Percentiles rank a stretch among this genome's conserved stretches.
phyloP scores from a whole-genome alignment of 495 filamentous ascomycete species.

The Eremomyces bilateralis region DNA sequence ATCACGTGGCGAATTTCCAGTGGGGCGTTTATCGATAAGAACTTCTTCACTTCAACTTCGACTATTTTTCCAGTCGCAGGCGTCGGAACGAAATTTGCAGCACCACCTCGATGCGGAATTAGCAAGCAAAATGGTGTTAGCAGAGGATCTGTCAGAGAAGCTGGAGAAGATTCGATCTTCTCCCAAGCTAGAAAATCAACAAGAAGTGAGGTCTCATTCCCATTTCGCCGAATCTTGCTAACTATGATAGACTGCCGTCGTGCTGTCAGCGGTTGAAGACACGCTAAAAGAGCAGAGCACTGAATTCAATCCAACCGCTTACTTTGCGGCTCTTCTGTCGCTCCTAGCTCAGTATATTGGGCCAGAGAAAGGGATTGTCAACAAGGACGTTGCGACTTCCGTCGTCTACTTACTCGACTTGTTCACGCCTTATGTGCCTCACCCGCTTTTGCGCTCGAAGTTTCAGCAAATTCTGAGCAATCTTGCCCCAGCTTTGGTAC shows the following conservation, averaged over 20 bases:
- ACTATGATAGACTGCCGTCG: conserved; percentile 47
- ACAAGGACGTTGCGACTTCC: conserved; percentile 67
- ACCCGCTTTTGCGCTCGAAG: conserved; percentile 70
- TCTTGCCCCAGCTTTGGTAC: conserved; percentile 60
- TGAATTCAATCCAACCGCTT: conserved; percentile 64
- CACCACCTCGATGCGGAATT: too few species aligned
- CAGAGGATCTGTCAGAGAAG: conserved; percentile 69
- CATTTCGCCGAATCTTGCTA: neutral
- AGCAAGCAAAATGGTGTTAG: too few species aligned
- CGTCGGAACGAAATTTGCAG: too few species aligned
- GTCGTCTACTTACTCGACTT: conserved; percentile 92
- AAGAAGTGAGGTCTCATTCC: conserved; percentile 39
- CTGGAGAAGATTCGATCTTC: conserved; percentile 78
- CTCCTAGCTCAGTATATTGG: conserved; percentile 58
- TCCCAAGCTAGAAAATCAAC: conserved; percentile 86
- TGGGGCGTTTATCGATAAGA: too few species aligned
- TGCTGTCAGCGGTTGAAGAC: conserved; percentile 78
- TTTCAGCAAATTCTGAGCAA: conserved; percentile 80
- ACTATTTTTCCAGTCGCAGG: too few species aligned
- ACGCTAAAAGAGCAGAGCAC: conserved; percentile 73
- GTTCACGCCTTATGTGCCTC: conserved; percentile 60
- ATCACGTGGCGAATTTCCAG: too few species aligned
- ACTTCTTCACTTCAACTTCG: too few species aligned
- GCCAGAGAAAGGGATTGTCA: conserved; percentile 35
- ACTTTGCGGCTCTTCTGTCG: conserved; percentile 89